A percentile compares a stretch with the other conserved stretches of the same genome.
Evolutionary conservation across 768 basidiomycete species (phyloP).

Genomic region (Austroboletus festivus): DNA sequence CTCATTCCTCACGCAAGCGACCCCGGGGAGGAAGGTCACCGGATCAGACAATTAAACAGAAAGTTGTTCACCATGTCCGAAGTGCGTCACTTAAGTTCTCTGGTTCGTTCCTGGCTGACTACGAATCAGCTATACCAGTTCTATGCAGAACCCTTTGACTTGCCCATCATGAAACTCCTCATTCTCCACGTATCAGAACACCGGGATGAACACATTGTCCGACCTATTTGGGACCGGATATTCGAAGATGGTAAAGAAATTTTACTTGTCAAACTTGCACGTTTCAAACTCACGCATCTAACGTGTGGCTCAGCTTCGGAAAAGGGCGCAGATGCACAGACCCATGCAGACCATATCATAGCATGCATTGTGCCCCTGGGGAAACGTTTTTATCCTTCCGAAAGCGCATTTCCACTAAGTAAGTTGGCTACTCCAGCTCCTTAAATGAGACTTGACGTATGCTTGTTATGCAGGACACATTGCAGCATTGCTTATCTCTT

Average conservation of each 20-base stretch:
- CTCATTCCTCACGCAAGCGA: constrained; percentile 60
- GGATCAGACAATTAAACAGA: constrained; percentile 56
- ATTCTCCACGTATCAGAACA: constrained; percentile 94
- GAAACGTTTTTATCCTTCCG: constrained; percentile 87
- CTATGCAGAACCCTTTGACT: constrained; percentile 84
- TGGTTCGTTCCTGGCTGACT: constrained; percentile 11
- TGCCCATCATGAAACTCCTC: constrained; percentile 79
- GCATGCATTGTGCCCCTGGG: constrained; percentile 69
- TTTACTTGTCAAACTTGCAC: not conserved
- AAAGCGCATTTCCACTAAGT: constrained; percentile 88
- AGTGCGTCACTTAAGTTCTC: constrained; percentile 41
- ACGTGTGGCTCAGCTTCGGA: constrained; percentile 43
- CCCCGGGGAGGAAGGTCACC: constrained; percentile 58
- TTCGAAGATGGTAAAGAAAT: constrained; percentile 66
- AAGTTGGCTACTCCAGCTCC: constrained; percentile 26
- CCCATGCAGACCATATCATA: constrained; percentile 60
- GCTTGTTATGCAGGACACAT: constrained; percentile 56
- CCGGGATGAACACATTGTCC: constrained; percentile 75
- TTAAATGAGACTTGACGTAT: not conserved
- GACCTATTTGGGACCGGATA: constrained; percentile 86
- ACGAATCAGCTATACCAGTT: constrained; percentile 71
- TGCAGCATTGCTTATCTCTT: constrained; percentile 70
- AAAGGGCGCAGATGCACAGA: constrained; percentile 51
- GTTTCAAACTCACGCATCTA: not conserved
- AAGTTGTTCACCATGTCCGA: constrained; percentile 79